Base-by-base conservation (phyloP, 208 protist species). In the Lotmaria passim region DNA sequence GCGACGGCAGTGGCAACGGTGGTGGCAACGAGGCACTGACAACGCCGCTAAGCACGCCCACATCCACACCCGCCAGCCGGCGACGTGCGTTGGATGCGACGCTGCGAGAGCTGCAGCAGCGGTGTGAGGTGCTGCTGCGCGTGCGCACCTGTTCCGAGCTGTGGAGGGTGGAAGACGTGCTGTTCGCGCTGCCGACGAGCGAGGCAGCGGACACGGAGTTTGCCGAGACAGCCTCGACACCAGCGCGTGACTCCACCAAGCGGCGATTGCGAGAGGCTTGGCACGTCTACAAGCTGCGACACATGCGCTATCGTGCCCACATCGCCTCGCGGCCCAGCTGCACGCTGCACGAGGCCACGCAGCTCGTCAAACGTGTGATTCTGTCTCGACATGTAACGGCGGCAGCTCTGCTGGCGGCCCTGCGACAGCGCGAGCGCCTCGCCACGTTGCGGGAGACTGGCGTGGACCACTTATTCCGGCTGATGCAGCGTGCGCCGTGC, bases 401-500 rank as follows among this genome's bases (percentile, higher is more conserved):
- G 4, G 52, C 61, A 1, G 24, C 31, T 3, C 36, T 92, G 47
- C 65, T 67, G 26, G 61, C 23, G 0, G 70, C 63, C 7, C 55
- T 81, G 62, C 66, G 70, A 36, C 58, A 62, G 38, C 75, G 82
- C 26, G 82, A 91, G 43, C 53, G 33, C 17, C 55, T 83, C 7
- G 82, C 78, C 7, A 41, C 65, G 21, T 21, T 78, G 43, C 75
- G 86, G 15, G 61, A 85, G 15, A 36, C 43, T 30, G 83, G 84
- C 52, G 70, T 90, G 38, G 46, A 57, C 14, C 65, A 72, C 52
- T 66, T 84, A 15, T 60, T 68, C 2, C 48, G 46, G 19, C 60
- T 73, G 21, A 53, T 81, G 39, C 57, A 55, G 56, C 70, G 71
- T 19, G 70, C 66, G 33, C 79, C 79, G 28, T 63, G 55, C 19